These are phyloP conservation scores for Annulohypoxylon stygium DNA, from an alignment of 495 filamentous ascomycete species.

Conservation along the genomic window DNA sequence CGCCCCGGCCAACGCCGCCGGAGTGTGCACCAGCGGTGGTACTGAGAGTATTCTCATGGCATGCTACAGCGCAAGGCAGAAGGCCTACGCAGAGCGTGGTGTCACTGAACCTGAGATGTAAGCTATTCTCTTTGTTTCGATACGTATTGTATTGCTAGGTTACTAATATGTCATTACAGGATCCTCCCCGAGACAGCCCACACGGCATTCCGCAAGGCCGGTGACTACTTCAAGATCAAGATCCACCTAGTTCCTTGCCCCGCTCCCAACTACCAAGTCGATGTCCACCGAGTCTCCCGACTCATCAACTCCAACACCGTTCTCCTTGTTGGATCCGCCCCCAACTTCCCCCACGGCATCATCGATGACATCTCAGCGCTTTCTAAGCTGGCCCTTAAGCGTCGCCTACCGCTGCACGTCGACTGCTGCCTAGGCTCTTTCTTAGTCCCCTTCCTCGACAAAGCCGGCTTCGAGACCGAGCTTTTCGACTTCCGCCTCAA, in stretches of 20 bases:
- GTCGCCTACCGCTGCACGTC: slow-evolving; percentile 89
- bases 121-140: slow-evolving; percentile 42
- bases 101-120: slow-evolving; percentile 97
- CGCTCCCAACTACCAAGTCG: slow-evolving; percentile 85
- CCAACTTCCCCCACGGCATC: slow-evolving; percentile 98
- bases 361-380: slow-evolving; percentile 92
- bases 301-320: slow-evolving; percentile 98
- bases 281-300: slow-evolving; percentile 78
- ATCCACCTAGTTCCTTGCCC: slow-evolving; percentile 91
- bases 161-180: slow-evolving; percentile 59
- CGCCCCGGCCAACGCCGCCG: slow-evolving; percentile 84
- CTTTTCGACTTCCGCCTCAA: slow-evolving; percentile 94
- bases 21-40: slow-evolving; percentile 91
- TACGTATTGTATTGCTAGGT: background rate
- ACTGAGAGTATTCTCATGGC: slow-evolving; percentile 98
- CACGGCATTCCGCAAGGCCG: slow-evolving; percentile 95
- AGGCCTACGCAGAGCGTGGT: slow-evolving; percentile 84
- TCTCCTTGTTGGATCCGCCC: slow-evolving; percentile 92
- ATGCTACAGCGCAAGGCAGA: slow-evolving; percentile 86
- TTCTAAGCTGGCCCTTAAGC: slow-evolving; percentile 83
- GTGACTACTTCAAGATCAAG: slow-evolving; percentile 94
- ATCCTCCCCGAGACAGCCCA: slow-evolving; percentile 95
- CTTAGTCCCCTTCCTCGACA: slow-evolving; percentile 88
- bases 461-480: slow-evolving; percentile 87
- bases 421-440: slow-evolving; percentile 98